phyloP scores from a whole-genome alignment of 805 yeast species.

The Yueomyces sinensis region DNA sequence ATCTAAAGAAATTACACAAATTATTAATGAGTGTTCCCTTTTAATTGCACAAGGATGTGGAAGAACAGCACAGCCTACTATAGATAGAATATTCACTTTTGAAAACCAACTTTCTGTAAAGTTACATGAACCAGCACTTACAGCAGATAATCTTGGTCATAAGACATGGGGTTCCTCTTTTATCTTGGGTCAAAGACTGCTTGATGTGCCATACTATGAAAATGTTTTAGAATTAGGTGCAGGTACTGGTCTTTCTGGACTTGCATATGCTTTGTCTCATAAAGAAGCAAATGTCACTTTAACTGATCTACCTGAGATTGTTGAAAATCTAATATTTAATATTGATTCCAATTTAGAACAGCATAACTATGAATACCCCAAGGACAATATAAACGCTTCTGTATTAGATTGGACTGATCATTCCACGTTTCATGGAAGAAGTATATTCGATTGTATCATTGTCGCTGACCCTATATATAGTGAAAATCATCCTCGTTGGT shows the following conservation, averaged over 20 bases:
- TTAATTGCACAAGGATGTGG: slow-evolving; percentile 76
- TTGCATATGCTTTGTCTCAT: slow-evolving; percentile 32
- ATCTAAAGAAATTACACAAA: slow-evolving; percentile 4
- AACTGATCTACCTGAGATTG: slow-evolving; percentile 73
- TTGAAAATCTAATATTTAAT: slow-evolving; percentile 53
- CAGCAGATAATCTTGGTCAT: slow-evolving; percentile 77
- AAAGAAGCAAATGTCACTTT: slow-evolving; percentile 29
- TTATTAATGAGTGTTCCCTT: slow-evolving; percentile 44
- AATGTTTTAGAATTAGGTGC: slow-evolving; percentile 70
- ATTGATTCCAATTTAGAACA: slow-evolving; percentile 36
- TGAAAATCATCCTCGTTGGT: slow-evolving; percentile 62
- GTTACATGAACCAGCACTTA: slow-evolving; percentile 72
- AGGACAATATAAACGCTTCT: slow-evolving; percentile 24
- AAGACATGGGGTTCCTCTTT: slow-evolving; percentile 95
- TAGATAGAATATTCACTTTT: slow-evolving; percentile 45
- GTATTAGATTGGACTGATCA: slow-evolving; percentile 76
- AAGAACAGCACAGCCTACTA: slow-evolving; percentile 65
- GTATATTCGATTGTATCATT: slow-evolving; percentile 44
- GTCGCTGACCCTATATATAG: slow-evolving; percentile 88
- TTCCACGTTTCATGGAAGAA: slow-evolving; percentile 19
- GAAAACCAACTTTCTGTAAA: slow-evolving; percentile 19
- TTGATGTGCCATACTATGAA: slow-evolving; percentile 11
- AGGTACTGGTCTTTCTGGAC: slow-evolving; percentile 89
- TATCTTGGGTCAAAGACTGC: slow-evolving; percentile 44
- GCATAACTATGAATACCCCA: too few relatives aligned